Conservation (phyloP, 2,329 filamentous ascomycete species). For the Aspergillaceae sp. region DNA sequence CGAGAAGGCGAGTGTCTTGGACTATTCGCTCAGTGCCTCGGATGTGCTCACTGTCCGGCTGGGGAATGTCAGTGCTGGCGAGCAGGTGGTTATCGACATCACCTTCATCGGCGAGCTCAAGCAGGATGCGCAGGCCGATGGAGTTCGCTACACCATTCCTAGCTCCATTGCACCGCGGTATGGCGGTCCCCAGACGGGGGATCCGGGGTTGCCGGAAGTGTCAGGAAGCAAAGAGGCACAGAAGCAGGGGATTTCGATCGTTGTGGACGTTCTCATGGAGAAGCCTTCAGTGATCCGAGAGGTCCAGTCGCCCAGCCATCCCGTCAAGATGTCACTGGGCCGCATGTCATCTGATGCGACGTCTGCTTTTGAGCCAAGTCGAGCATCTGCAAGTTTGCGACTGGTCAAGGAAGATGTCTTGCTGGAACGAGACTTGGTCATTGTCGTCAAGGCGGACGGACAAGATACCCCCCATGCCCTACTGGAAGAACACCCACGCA, state of each 20-base stretch:
- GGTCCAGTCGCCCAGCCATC: conserved; percentile 60
- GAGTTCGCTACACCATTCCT: conserved; percentile 61
- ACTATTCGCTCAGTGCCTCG: conserved; percentile 50
- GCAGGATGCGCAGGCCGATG: conserved; percentile 60
- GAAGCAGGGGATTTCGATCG: conserved; percentile 43
- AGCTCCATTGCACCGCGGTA: conserved; percentile 60
- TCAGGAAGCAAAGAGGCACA: neutral
- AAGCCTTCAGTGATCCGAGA: conserved; percentile 49
- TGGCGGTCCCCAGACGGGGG: conserved; percentile 36
- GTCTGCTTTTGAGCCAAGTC: conserved; percentile 46
- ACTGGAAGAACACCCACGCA: conserved; percentile 55
- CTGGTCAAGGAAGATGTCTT: conserved; percentile 27
- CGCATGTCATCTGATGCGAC: conserved; percentile 42
- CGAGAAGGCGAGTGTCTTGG: conserved; percentile 56
- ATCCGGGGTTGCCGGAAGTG: conserved; percentile 24
- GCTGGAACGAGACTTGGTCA: conserved; percentile 57
- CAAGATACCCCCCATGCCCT: conserved; percentile 55
- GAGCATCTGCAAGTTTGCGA: conserved; percentile 54
- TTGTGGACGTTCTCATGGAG: conserved; percentile 53
- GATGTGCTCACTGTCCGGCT: conserved; percentile 62
- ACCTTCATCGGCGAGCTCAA: conserved; percentile 63
- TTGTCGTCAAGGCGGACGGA: conserved; percentile 55
- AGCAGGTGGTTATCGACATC: conserved; percentile 52
- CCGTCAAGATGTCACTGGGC: conserved; percentile 57
- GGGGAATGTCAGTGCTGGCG: conserved; percentile 56